A percentile compares a stretch with the other conserved stretches of the same genome.
Evolutionary conservation across 257 asterid species (phyloP).

Genomic region (Scutellaria baicalensis): DNA sequence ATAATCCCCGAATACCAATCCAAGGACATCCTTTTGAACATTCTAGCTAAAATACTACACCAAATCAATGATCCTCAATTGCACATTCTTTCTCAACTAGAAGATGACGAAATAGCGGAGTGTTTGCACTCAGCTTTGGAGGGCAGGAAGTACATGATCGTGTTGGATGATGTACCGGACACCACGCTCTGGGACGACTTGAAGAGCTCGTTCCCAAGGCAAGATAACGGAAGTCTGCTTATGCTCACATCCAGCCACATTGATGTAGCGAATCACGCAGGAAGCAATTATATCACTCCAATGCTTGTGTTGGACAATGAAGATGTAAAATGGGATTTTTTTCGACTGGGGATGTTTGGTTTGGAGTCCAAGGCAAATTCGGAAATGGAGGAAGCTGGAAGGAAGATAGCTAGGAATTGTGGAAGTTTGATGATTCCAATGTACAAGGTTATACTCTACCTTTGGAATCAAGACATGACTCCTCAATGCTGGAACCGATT

Average conservation of each 20-base stretch:
- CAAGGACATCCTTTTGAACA: background rate
- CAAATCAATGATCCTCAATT: background rate
- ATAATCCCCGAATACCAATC: background rate
- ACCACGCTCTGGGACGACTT: background rate
- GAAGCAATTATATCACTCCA: too few relatives aligned
- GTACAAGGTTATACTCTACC: background rate
- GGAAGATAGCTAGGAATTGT: conserved; percentile 8
- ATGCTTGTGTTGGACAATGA: background rate
- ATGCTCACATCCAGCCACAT: background rate
- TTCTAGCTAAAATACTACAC: background rate
- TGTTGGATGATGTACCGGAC: conserved; percentile 8
- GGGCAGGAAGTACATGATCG: background rate
- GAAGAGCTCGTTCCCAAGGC: background rate
- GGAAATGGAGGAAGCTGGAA: background rate
- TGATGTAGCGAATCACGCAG: background rate
- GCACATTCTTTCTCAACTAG: background rate
- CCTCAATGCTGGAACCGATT: conserved; percentile 5
- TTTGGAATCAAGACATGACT: background rate
- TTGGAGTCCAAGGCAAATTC: background rate
- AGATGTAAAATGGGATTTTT: background rate
- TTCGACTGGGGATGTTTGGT: background rate
- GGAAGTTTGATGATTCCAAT: conserved; percentile 19
- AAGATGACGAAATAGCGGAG: background rate
- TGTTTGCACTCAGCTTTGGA: background rate
- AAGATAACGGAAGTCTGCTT: background rate